Evolutionary conservation across 352 stramenopile genomes (phyloP), one percentile per base, ranked within the genome.

Genomic region (Phytophthora podocarpi): DNA sequence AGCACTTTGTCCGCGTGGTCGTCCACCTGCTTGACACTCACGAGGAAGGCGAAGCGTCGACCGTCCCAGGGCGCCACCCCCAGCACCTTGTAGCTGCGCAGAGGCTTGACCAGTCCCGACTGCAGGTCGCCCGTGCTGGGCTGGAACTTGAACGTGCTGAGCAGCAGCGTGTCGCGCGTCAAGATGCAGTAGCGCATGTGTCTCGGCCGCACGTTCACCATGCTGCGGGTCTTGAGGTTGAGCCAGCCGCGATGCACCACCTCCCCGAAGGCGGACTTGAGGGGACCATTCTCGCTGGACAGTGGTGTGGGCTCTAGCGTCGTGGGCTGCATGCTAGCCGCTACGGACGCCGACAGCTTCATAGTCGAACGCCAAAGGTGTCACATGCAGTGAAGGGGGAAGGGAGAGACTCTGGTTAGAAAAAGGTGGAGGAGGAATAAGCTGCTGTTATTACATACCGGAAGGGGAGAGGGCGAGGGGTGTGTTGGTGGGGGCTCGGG

Each of bases 81-180:
- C 12, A 90, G 64, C 27, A 90, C 80, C 28, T 87, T 87, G 55
- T 91, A 93, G 26, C 62, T 74, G 3, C 78, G 78, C 27, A 93
- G 53, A n/a, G 83, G 81, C 55, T 86, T 80, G 35, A 88, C 75
- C 11, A 72, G 56, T n/a, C 70, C 69, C 2, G 74, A 79, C 54
- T 78, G 69, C 8, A 93, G 59, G 46, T 95, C 83, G 40, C 76
- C 77, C 12, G 78, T 73, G 34, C 82, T 92, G 32, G 85, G 85
- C 71, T 95, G 85, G 64, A 95, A 93, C 70, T 93, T 93, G 74
- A 93, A 95, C 32, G 85, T 95, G 52, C 77, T 85, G 31, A 95
- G 75, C 63, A 80, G 49, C 41, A 80, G 65, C 28, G 71, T 78
- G 70, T 90, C 80, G 6, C 76, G 63, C 37, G 73, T 72, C n/a